Evolutionary conservation across 805 yeast genomes (phyloP).

Genomic region (Saturnispora sekii): DNA sequence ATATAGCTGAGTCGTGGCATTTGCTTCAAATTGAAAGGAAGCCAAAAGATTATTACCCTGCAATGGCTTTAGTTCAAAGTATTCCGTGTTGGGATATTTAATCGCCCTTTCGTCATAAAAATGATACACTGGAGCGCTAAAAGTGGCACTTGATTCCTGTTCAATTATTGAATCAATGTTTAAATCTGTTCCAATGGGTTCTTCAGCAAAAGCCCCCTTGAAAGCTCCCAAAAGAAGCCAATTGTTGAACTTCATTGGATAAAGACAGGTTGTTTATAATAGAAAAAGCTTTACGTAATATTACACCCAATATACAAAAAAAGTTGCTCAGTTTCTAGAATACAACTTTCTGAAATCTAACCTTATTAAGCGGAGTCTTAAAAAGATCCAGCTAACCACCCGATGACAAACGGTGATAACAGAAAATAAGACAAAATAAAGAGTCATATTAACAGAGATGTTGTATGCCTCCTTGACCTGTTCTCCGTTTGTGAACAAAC

Average conservation of each 20-base stretch:
- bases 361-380: conserved; percentile 20
- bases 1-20: conserved; percentile 35
- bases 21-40: conserved; percentile 58
- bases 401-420: conserved; percentile 36
- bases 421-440: conserved; percentile 31
- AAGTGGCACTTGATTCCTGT: neutral
- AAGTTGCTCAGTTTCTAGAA: no score
- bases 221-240: no score
- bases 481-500: conserved; percentile 43
- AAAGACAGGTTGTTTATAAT: no score
- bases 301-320: no score
- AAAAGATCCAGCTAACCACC: conserved; percentile 26
- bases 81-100: conserved; percentile 48
- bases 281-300: no score
- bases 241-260: no score
- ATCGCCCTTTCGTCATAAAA: conserved; percentile 1
- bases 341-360: conserved; percentile 11
- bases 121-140: neutral
- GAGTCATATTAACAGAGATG: conserved; percentile 29
- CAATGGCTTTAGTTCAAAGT: conserved; percentile 54
- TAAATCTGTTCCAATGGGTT: neutral
- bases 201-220: neutral
- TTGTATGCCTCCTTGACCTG: conserved; percentile 46
- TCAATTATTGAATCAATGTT: neutral
- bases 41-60: conserved; percentile 63